Percentiles rank a stretch among this genome's conserved stretches.
These are phyloP conservation scores for Castanospermum australe DNA, from an alignment of 306 rosid species.

Conservation along the genomic window DNA sequence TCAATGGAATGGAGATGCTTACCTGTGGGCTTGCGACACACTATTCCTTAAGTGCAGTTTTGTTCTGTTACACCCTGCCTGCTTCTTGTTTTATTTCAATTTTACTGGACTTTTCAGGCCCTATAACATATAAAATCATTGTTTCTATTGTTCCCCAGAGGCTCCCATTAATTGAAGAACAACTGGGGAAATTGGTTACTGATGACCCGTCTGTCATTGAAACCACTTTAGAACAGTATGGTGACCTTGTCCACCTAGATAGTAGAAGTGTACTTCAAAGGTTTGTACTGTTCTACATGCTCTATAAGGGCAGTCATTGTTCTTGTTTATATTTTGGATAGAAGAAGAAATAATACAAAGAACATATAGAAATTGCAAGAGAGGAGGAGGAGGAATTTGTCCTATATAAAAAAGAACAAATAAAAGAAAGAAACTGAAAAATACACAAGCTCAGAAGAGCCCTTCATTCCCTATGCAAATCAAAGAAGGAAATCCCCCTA, in stretches of 20 bases:
- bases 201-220: conserved; percentile 89
- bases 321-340: background rate
- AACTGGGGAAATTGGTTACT: conserved; percentile 71
- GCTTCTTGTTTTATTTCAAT: background rate
- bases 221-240: conserved; percentile 70
- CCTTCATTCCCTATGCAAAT: background rate
- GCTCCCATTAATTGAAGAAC: conserved; percentile 79
- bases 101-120: background rate
- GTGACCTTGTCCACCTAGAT: conserved; percentile 62
- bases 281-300: conserved; percentile 42
- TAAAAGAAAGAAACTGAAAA: conserved; percentile 5
- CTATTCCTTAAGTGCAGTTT: conserved; percentile 68
- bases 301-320: background rate
- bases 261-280: conserved; percentile 59
- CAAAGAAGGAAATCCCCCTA: background rate
- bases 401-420: background rate
- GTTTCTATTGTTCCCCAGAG: conserved; percentile 48
- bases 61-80: conserved; percentile 33
- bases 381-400: background rate
- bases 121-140: background rate
- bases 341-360: background rate
- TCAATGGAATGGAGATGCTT: conserved; percentile 78
- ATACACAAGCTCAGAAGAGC: background rate
- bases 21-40: conserved; percentile 94
- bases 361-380: conserved; percentile 7